Base-by-base conservation (phyloP, 2,329 filamentous ascomycete genomes). In the Falciphora oryzae region DNA sequence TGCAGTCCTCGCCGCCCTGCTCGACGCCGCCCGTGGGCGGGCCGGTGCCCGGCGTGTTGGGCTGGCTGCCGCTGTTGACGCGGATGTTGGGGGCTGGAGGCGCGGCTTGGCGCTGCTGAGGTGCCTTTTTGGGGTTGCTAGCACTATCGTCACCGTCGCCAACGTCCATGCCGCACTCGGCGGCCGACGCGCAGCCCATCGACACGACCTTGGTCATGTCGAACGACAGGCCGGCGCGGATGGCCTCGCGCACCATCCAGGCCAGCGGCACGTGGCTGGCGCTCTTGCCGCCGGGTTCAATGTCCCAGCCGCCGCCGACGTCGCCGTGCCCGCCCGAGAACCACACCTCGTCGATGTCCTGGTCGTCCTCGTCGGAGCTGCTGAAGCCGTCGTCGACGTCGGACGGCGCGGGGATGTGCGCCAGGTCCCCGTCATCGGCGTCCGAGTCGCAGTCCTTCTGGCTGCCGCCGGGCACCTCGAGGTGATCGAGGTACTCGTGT, bases 311-410 rank as follows among this genome's bases (percentile, higher is more conserved):
- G 13, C 91, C 91, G 1, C 91, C 91, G 35, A 93, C 86, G 67
- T 94, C 91, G 1, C 86, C 91, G 67, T 96, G 91, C 14, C 88
- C 87, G 11, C 91, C 91, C 0, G 90, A 82, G 70, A 95, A 95
- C 89, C 89, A 91, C 0, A 94, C 84, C 70, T 95, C 91, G 66
- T 91, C 84, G 61, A 94, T 89, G 68, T 94, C 89, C 71, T 93
- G 90, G 1, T 82, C 79, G 0, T 74, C 76, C 2, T 80, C 79
- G 28, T 82, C 79, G 11, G 81, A 77, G 0, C 78, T 79, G 10
- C 78, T 78, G 7, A 80, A 77, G 0, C 79, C 77, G n/a, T 73
- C 67, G 2, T 74, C 66, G 13, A 66, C 63, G 5, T 74, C 72
- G 25, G 70, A 72, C 0, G 71, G 69, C 0, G 69, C 67, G 53